Conservation (phyloP, 2,329 filamentous ascomycete genomes). For the Aureobasidium sp. region DNA sequence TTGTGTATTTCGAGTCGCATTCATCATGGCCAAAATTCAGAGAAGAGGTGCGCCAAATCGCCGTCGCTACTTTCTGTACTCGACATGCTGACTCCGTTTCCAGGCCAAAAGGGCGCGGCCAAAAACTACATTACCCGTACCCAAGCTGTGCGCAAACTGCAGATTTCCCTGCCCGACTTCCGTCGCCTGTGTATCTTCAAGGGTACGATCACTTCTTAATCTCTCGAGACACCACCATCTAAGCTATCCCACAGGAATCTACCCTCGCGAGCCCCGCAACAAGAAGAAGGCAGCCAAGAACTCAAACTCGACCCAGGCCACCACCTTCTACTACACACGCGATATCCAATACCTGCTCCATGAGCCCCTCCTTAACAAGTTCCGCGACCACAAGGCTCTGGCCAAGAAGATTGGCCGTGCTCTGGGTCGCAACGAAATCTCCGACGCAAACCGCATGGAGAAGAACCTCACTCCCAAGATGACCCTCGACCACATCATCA, state of each 20-base stretch:
- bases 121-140: conserved; percentile 98
- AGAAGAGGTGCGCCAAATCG: conserved; percentile 61
- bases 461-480: conserved; percentile 84
- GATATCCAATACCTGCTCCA: conserved; percentile 98
- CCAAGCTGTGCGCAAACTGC: conserved; percentile 93
- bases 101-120: conserved; percentile 77
- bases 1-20: background rate
- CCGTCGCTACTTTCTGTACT: background rate
- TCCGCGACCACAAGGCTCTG: conserved; percentile 92
- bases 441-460: conserved; percentile 81
- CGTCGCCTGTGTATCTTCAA: conserved; percentile 99
- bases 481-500: conserved; percentile 91
- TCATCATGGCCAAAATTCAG: conserved; percentile 66
- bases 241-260: conserved; percentile 55
- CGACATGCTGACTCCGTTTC: conserved; percentile 4
- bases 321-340: conserved; percentile 87
- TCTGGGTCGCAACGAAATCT: conserved; percentile 81
- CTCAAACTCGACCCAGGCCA: conserved; percentile 54
- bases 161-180: conserved; percentile 95
- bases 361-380: conserved; percentile 87
- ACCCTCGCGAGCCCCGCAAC: conserved; percentile 91
- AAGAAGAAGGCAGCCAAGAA: conserved; percentile 96
- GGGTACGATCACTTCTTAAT: conserved; percentile 37
- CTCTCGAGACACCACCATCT: background rate
- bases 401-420: conserved; percentile 96